Evolutionary conservation across 1,284 basidiomycete species (phyloP).

Genomic region (Cronartium quercuum): DNA sequence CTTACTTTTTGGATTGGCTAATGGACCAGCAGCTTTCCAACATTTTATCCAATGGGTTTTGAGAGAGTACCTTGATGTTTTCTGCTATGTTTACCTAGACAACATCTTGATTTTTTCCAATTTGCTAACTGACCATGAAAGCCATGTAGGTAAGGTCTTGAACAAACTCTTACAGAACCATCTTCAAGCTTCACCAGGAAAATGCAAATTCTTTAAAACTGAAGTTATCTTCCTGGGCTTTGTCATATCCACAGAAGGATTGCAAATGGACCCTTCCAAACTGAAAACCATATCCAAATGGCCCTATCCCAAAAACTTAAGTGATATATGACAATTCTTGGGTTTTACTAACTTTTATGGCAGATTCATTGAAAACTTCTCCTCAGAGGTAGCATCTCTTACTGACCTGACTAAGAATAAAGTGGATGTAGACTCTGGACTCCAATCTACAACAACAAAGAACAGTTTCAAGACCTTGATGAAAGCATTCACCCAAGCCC

Average conservation of each 20-base stretch:
- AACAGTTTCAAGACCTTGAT: not conserved
- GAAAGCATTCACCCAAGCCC: not conserved
- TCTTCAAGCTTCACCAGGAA: not conserved
- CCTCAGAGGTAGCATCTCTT: not conserved
- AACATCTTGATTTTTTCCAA: conserved; percentile 51
- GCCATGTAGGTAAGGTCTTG: not conserved
- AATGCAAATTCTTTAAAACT: not conserved
- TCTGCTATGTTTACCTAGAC: conserved; percentile 31
- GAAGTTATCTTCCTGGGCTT: conserved; percentile 11
- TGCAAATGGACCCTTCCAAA: conserved; percentile 7
- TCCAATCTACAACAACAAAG: not conserved
- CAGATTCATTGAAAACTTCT: conserved; percentile 5
- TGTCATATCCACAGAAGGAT: not conserved
- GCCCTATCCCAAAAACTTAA: not conserved
- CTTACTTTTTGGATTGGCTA: conserved; percentile 43
- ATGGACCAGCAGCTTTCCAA: conserved; percentile 51
- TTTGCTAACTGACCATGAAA: not conserved
- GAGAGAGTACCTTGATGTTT: conserved; percentile 45
- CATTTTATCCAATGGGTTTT: conserved; percentile 43
- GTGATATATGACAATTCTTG: not conserved
- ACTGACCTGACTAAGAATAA: not conserved
- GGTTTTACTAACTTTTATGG: conserved; percentile 24
- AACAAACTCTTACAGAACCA: not conserved
- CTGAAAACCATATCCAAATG: conserved; percentile 5
- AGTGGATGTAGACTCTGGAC: not conserved